Evolutionary conservation across 1,284 basidiomycete species (phyloP).

Genomic region (Caloboletus firmus): DNA sequence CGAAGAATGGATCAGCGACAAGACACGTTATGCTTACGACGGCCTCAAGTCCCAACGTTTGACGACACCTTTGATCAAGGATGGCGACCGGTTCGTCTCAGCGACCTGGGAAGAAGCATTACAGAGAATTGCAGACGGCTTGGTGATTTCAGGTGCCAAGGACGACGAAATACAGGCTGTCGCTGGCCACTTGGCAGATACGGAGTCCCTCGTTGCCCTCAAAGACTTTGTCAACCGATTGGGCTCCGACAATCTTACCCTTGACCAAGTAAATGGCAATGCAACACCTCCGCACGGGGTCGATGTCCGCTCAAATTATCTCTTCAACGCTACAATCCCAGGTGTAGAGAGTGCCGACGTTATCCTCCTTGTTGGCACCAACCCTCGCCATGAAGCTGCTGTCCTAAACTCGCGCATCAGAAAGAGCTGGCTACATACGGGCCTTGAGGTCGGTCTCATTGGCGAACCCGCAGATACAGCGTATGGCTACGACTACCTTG

Average conservation of each 20-base stretch:
- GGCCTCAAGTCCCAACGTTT: slow-evolving; percentile 95
- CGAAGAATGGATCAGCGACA: slow-evolving; percentile 99
- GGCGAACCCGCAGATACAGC: slow-evolving; percentile 91
- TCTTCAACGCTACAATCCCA: slow-evolving; percentile 95
- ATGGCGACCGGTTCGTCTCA: slow-evolving; percentile 90
- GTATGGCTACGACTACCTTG: slow-evolving; percentile 93
- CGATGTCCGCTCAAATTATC: slow-evolving; percentile 94
- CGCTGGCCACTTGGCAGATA: slow-evolving; percentile 91
- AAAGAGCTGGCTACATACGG: slow-evolving; percentile 88
- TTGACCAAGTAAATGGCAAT: slow-evolving; percentile 75
- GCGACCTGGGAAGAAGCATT: slow-evolving; percentile 95
- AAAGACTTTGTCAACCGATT: slow-evolving; percentile 94
- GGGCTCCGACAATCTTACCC: slow-evolving; percentile 91
- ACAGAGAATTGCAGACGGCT: slow-evolving; percentile 75
- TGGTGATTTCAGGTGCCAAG: slow-evolving; percentile 78
- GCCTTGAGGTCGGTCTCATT: slow-evolving; percentile 85
- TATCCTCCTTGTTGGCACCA: slow-evolving; percentile 94
- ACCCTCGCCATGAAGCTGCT: slow-evolving; percentile 96
- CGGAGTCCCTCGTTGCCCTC: slow-evolving; percentile 89
- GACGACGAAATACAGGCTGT: slow-evolving; percentile 97
- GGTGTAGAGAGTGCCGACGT: slow-evolving; percentile 91
- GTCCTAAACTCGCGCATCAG: slow-evolving; percentile 97
- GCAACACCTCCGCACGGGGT: slow-evolving; percentile 75
- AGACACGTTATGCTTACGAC: slow-evolving; percentile 96
- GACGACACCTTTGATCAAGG: slow-evolving; percentile 89